Conservation (phyloP, 495 filamentous ascomycete genomes). For the Letharia columbiana region DNA sequence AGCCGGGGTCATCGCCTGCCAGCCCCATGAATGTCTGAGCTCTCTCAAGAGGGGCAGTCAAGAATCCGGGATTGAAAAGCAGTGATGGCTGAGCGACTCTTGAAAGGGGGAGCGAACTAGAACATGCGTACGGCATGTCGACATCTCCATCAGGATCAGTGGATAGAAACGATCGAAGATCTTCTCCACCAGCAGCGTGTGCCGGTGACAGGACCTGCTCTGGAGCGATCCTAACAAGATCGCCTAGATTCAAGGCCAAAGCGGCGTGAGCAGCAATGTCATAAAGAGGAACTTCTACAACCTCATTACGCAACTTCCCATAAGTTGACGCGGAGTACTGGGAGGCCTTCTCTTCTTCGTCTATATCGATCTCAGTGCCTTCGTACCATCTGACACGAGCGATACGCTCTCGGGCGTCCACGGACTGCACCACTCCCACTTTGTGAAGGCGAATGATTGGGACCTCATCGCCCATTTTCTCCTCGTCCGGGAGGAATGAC, state of each 20-base stretch:
- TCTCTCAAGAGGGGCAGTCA: not conserved
- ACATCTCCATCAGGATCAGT: not conserved
- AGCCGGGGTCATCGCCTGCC: not conserved
- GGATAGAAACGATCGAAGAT: no score
- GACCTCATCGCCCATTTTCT: conserved; percentile 1
- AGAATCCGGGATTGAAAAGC: not conserved
- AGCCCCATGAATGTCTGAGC: conserved; percentile 4
- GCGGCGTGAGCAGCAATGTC: conserved; percentile 41
- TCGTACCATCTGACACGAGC: conserved; percentile 49
- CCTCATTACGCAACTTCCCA: conserved; percentile 35
- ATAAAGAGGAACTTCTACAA: conserved; percentile 50
- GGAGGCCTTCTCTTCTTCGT: conserved; percentile 28
- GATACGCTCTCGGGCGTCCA: conserved; percentile 44
- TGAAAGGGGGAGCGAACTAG: not conserved
- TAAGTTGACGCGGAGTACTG: conserved; percentile 30
- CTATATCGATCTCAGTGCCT: conserved; percentile 35
- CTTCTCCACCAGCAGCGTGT: not conserved
- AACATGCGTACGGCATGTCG: not conserved
- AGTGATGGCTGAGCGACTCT: not conserved
- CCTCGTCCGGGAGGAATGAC: conserved; percentile 36
- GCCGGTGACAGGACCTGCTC: conserved; percentile 18
- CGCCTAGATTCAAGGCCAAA: conserved; percentile 37
- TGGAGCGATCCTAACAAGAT: conserved; percentile 44
- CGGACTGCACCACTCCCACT: conserved; percentile 52
- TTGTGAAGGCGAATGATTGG: conserved; percentile 18